A percentile compares a stretch with the other conserved stretches of the same genome.
phyloP scores from a whole-genome alignment of 306 rosid genomes.

The Castanopsis chinensis region DNA sequence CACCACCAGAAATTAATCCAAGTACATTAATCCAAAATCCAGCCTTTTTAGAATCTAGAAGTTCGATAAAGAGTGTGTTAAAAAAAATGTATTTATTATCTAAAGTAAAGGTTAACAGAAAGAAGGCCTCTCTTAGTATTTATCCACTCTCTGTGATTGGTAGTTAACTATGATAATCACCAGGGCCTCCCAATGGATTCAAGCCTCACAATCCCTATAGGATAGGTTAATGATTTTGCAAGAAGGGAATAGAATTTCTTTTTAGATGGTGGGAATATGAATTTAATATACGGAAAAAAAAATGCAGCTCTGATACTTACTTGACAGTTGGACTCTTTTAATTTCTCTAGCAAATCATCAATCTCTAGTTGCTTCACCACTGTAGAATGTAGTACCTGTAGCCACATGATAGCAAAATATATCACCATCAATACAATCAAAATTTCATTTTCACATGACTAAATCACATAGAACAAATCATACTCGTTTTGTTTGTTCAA shows the following conservation, averaged over 20 bases:
- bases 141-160: too few species aligned
- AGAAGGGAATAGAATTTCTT: background rate
- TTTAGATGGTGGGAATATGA: too few species aligned
- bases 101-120: too few species aligned
- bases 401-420: constrained; percentile 1
- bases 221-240: background rate
- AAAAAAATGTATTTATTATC: too few species aligned
- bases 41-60: too few species aligned
- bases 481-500: constrained; percentile 92
- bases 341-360: constrained; percentile 57
- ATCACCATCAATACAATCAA: constrained; percentile 10
- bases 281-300: too few species aligned
- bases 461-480: constrained; percentile 21
- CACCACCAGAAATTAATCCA: too few species aligned
- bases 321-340: constrained; percentile 51
- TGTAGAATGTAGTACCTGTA: constrained; percentile 71
- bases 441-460: constrained; percentile 1
- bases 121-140: too few species aligned
- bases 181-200: background rate
- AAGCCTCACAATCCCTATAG: background rate
- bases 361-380: constrained; percentile 83
- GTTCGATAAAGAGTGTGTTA: too few species aligned
- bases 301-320: constrained; percentile 45
- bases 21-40: too few species aligned
- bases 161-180: background rate